Evolutionary conservation across 208 protist species (phyloP), one percentile per base, ranked within the genome.

Genomic region (Chromosphaera perkinsii): DNA sequence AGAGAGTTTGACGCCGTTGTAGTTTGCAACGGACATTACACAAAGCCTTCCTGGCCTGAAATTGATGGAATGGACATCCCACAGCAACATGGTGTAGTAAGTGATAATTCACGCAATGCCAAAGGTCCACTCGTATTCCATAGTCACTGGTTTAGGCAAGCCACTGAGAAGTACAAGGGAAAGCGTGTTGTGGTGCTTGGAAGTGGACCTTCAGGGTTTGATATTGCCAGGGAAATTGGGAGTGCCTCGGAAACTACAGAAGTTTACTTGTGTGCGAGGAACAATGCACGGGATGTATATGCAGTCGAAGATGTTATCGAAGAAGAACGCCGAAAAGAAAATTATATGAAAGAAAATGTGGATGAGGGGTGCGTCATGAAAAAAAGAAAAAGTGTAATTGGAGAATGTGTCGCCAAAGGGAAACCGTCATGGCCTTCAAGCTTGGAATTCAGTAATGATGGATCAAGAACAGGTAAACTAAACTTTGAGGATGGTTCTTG

Each of bases 1-100:
- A n/a, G n/a, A n/a, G n/a, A n/a, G n/a, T 47, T 32, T 26, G 32
- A 61, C n/a, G 55, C 55, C 24, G 22, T 61, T 61, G 55, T 61
- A n/a, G 32, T 61, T 37, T 61, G 55, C 22, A 61, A 61, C 22
- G 55, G 55, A 5, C 55, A 61, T 47, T 61, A 61, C 27, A 24
- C 55, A 5, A 61, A 61, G 22, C 55, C 55, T 20, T 12, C 37
- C 27, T 48, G 24, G 7, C 55, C 55, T 20, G 42, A 26, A n/a
- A 42, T 61, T 5, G 17, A 37, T 14, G 55, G 55, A 9, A 37
- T 61, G 55, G 22, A 42, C 27, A n/a, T 48, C 20, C 17, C 42
- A 48, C 17, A 20, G 17, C 17, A 48, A n/a, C n/a, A n/a, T n/a
- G n/a, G n/a, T n/a, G n/a, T n/a, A n/a, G n/a, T n/a, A n/a, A n/a